Percentiles rank a stretch among this genome's conserved stretches.
These are phyloP conservation scores for Naumovozyma castellii DNA, from an alignment of 805 yeast species.

Conservation along the genomic window DNA sequence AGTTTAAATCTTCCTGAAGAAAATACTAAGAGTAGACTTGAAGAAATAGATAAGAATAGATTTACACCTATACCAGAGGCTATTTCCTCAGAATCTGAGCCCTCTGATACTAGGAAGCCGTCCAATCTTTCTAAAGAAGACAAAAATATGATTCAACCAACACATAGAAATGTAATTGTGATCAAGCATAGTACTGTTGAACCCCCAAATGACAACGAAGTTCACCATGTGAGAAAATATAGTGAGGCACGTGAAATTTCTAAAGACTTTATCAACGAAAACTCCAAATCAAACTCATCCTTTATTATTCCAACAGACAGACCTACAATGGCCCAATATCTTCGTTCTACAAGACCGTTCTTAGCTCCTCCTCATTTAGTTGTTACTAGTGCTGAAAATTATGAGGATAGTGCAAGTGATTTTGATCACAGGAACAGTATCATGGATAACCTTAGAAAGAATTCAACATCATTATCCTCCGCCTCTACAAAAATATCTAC, in stretches of 20 bases:
- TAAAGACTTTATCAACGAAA: neutral
- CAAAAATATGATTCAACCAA: too few relatives aligned
- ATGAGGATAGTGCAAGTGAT: neutral
- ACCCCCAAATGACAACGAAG: too few relatives aligned
- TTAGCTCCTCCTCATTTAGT: constrained; percentile 2
- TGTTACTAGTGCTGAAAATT: neutral
- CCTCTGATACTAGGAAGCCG: too few relatives aligned
- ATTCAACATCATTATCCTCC: neutral
- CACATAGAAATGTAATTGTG: too few relatives aligned
- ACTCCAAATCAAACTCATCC: neutral
- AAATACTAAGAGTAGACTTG: neutral
- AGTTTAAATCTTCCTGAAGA: neutral
- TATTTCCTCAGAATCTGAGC: too few relatives aligned
- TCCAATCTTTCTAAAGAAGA: too few relatives aligned
- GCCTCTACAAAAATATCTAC: neutral
- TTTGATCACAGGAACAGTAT: neutral
- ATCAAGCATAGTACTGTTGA: too few relatives aligned
- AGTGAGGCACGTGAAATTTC: neutral
- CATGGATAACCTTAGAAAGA: neutral
- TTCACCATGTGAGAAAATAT: too few relatives aligned
- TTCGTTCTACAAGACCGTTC: constrained; percentile 34
- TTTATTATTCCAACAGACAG: neutral
- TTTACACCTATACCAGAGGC: too few relatives aligned
- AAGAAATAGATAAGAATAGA: too few relatives aligned
- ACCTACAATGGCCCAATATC: constrained; percentile 37